These are phyloP conservation scores for Umbelopsis ramanniana DNA, from an alignment of 192 early-diverging fungal species.

Conservation along the genomic window DNA sequence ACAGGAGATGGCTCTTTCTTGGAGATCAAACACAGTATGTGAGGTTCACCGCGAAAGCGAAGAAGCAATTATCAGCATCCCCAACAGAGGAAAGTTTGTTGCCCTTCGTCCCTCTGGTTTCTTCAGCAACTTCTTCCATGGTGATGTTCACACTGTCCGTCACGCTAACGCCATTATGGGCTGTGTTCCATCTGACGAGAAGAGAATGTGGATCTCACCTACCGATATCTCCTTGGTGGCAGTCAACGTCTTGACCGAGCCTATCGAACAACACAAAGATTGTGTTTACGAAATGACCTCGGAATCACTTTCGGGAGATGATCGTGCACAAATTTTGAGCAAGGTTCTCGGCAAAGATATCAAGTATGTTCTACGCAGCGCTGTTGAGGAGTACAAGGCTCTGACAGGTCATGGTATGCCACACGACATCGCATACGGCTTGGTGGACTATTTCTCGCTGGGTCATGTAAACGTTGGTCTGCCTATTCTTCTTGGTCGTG, in stretches of 20 bases:
- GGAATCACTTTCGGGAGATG: not conserved
- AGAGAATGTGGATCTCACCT: conserved; percentile 18
- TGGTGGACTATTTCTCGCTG: no score
- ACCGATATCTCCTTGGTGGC: conserved; percentile 21
- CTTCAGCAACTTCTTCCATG: not conserved
- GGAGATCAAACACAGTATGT: not conserved
- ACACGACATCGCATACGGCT: not conserved
- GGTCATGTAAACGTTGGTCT: no score
- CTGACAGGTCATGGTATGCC: not conserved
- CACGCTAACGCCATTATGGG: not conserved
- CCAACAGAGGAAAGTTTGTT: conserved; percentile 9
- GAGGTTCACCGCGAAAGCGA: conserved; percentile 16
- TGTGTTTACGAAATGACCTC: conserved; percentile 25
- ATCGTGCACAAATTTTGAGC: conserved; percentile 17
- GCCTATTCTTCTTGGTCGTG: no score
- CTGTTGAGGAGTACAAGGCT: conserved; percentile 9
- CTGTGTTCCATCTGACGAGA: not conserved
- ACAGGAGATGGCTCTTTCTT: not conserved
- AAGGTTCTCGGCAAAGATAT: conserved; percentile 8
- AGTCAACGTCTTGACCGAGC: conserved; percentile 9
- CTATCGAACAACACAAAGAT: conserved; percentile 23
- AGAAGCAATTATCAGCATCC: not conserved
- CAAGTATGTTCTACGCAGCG: no score
- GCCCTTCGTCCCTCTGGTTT: conserved; percentile 28
- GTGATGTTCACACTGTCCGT: not conserved